Conservation (phyloP, 371 early-diverging fungal genomes). For the Apophysomyces trapeziformis region DNA sequence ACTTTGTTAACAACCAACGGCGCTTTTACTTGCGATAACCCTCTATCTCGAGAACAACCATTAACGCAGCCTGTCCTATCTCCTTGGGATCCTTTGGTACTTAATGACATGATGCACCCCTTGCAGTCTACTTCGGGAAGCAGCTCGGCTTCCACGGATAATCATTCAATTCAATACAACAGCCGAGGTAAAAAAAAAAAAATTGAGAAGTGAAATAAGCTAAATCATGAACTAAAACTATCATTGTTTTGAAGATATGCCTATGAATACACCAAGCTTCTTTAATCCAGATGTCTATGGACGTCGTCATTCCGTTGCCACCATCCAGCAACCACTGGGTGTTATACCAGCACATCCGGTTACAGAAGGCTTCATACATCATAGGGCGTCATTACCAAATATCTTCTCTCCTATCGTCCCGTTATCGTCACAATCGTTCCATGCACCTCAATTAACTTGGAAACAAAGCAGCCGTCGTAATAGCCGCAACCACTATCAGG, state of each 20-base stretch:
- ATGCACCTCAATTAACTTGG: slow-evolving; percentile 3
- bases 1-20: background rate
- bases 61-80: background rate
- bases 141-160: slow-evolving; percentile 1
- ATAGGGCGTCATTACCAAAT: slow-evolving; percentile 4
- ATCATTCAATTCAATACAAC: slow-evolving; percentile 6
- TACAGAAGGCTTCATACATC: background rate
- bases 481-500: background rate
- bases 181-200: slow-evolving; percentile 4
- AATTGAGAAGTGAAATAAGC: background rate
- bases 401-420: background rate
- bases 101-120: slow-evolving; percentile 6
- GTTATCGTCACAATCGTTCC: slow-evolving; percentile 1
- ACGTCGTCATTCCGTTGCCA: background rate
- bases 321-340: background rate
- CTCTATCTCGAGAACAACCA: background rate
- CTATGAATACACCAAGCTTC: background rate
- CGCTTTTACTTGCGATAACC: background rate
- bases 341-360: background rate
- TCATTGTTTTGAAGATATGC: background rate
- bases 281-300: background rate
- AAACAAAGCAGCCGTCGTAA: slow-evolving; percentile 4
- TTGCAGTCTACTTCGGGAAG: slow-evolving; percentile 5
- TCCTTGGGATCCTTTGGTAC: slow-evolving; percentile 7
- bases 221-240: background rate